phyloP scores from a whole-genome alignment of 768 basidiomycete species.

The Myochromella boudieri region DNA sequence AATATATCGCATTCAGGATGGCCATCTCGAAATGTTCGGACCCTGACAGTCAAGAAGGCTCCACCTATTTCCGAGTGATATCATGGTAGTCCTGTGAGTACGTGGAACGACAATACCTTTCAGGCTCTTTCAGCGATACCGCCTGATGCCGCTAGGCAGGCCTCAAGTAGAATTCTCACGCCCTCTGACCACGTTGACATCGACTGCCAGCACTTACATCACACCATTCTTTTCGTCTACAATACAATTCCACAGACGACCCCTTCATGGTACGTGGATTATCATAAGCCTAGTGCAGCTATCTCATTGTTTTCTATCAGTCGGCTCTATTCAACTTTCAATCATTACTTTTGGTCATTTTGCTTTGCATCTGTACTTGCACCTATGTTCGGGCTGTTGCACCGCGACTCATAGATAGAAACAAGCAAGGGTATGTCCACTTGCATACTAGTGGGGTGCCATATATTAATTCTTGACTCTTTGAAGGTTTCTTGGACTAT shows the following conservation, averaged over 20 bases:
- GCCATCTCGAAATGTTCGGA: too few species aligned
- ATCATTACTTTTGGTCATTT: conserved; percentile 88
- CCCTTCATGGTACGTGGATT: conserved; percentile 14
- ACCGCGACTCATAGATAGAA: conserved; percentile 87
- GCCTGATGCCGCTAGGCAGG: too few species aligned
- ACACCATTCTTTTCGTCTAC: too few species aligned
- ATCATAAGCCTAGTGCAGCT: not conserved
- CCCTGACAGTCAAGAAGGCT: too few species aligned
- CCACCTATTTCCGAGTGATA: too few species aligned
- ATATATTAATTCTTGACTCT: not conserved
- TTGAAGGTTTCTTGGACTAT: conserved; percentile 80
- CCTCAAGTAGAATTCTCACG: too few species aligned
- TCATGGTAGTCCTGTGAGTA: too few species aligned
- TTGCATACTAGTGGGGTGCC: not conserved
- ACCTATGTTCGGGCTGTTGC: conserved; percentile 91
- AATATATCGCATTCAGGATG: too few species aligned
- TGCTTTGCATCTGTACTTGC: conserved; percentile 95
- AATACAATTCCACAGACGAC: too few species aligned
- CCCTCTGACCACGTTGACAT: not conserved
- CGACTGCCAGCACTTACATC: not conserved
- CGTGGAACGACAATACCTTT: too few species aligned
- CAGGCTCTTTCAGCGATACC: too few species aligned
- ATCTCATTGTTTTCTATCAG: conserved; percentile 22
- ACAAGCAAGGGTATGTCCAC: conserved; percentile 84
- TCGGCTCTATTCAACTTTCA: conserved; percentile 99